Percentiles rank a stretch among this genome's conserved stretches.
Conservation (phyloP, 371 early-diverging fungal species). For the Syncephalastrum sp. region DNA sequence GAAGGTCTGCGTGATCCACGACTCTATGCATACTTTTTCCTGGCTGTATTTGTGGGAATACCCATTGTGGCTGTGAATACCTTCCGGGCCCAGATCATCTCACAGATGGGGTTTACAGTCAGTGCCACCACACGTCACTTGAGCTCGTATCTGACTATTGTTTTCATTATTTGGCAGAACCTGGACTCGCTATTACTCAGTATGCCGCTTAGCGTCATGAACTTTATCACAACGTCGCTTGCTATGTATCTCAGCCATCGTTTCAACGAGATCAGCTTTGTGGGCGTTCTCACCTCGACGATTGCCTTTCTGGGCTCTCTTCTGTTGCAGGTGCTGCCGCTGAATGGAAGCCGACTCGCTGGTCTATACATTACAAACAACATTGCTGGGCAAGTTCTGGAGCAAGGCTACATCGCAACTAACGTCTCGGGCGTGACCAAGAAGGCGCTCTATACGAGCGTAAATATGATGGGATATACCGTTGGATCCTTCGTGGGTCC, state of each 20-base stretch:
- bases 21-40: conserved; percentile 27
- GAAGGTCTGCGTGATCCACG: conserved; percentile 30
- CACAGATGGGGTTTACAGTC: conserved; percentile 35
- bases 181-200: no score
- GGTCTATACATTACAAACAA: conserved; percentile 3
- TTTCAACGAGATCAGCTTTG: conserved; percentile 1
- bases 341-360: neutral
- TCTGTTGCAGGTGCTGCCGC: conserved; percentile 8
- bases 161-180: no score
- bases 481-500: conserved; percentile 14
- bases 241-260: conserved; percentile 1
- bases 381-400: neutral
- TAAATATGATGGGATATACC: neutral
- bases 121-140: neutral
- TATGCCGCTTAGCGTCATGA: no score
- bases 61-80: conserved; percentile 30
- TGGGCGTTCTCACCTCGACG: conserved; percentile 2
- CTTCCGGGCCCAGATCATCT: conserved; percentile 27
- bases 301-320: conserved; percentile 8
- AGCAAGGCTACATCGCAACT: neutral
- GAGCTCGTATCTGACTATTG: no score
- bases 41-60: conserved; percentile 22
- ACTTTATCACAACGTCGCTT: no score
- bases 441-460: conserved; percentile 4
- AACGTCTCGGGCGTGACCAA: conserved; percentile 10